phyloP scores from a whole-genome alignment of 805 yeast species.

The Starmerella kuoi region DNA sequence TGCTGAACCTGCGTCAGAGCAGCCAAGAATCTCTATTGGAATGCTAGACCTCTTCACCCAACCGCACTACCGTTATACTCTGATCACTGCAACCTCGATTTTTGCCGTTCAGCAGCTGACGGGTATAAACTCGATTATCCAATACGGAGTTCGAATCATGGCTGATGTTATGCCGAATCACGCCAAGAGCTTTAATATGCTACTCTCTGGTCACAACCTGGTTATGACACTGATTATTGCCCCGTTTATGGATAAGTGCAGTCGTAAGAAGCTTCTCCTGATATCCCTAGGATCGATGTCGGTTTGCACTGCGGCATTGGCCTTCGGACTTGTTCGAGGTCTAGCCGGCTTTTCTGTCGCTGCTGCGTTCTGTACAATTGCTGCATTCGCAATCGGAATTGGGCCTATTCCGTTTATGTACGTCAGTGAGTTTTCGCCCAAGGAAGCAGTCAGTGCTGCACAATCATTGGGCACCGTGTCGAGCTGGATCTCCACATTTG shows the following conservation, averaged over 20 bases:
- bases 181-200: conserved; percentile 53
- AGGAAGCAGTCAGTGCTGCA: conserved; percentile 67
- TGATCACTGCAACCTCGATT: conserved; percentile 54
- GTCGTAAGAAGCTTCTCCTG: conserved; percentile 63
- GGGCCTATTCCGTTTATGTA: conserved; percentile 93
- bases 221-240: conserved; percentile 67
- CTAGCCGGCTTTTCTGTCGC: conserved; percentile 42
- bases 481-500: conserved; percentile 84
- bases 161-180: conserved; percentile 57
- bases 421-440: conserved; percentile 78
- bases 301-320: conserved; percentile 47
- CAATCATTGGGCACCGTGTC: conserved; percentile 86
- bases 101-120: conserved; percentile 80
- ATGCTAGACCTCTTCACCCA: conserved; percentile 39
- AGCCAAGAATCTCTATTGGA: not conserved
- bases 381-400: conserved; percentile 78
- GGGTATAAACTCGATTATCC: conserved; percentile 85
- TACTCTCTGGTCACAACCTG: conserved; percentile 28
- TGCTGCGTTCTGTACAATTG: conserved; percentile 62
- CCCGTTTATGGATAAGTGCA: conserved; percentile 57
- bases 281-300: conserved; percentile 60
- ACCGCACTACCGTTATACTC: conserved; percentile 44
- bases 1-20: not conserved
- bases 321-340: conserved; percentile 46
- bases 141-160: conserved; percentile 82